phyloP scores from a whole-genome alignment of 805 yeast species.

The Saccharomycopsis malanga region DNA sequence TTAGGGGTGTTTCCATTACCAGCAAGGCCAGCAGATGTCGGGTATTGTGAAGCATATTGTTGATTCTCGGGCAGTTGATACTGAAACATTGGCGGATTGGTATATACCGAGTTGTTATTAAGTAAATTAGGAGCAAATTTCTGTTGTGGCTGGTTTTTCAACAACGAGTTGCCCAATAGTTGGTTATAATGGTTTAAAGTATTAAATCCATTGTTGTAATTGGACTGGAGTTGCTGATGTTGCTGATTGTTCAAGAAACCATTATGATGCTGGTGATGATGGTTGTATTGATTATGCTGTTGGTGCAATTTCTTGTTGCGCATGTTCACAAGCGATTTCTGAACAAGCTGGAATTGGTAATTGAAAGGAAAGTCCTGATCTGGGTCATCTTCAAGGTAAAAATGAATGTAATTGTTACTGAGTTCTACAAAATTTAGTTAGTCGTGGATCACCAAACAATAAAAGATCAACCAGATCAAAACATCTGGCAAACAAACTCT shows the following conservation, averaged over 20 bases:
- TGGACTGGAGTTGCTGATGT: neutral
- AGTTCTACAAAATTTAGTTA: neutral
- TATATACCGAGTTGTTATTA: neutral
- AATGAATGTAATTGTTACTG: neutral
- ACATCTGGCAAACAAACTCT: neutral
- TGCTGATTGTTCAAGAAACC: neutral
- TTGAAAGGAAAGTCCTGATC: conserved; percentile 10
- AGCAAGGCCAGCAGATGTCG: neutral
- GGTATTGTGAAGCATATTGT: neutral
- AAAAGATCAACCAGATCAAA: neutral
- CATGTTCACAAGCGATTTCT: conserved; percentile 12
- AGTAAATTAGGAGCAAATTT: neutral
- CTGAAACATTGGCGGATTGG: neutral
- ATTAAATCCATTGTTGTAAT: conserved; percentile 1
- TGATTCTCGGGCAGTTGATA: neutral
- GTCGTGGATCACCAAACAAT: too few relatives aligned
- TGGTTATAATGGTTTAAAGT: neutral
- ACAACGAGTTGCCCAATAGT: neutral
- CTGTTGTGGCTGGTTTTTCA: neutral
- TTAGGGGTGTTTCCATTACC: neutral
- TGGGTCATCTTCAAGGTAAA: conserved; percentile 2
- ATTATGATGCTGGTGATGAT: neutral
- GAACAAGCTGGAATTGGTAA: conserved; percentile 17
- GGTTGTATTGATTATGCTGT: neutral
- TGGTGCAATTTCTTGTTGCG: conserved; percentile 1